Percentiles rank a stretch among this genome's conserved stretches.
phyloP scores from a whole-genome alignment of 257 asterid genomes.

The Penstemon eatonii region DNA sequence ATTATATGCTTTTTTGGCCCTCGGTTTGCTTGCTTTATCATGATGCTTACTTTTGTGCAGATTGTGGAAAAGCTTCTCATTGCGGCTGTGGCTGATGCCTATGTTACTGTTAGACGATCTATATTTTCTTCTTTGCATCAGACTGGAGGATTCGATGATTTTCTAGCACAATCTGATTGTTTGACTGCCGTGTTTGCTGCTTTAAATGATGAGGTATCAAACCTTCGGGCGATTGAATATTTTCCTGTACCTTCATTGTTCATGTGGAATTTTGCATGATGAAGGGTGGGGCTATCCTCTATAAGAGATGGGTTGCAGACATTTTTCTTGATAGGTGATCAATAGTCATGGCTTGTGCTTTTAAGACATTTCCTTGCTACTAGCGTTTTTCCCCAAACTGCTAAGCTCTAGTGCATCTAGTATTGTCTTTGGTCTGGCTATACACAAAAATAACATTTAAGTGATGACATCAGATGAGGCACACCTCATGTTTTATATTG shows the following conservation, averaged over 20 bases:
- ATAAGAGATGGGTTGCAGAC: slow-evolving; percentile 9
- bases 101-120: slow-evolving; percentile 84
- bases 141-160: slow-evolving; percentile 84
- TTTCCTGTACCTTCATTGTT: slow-evolving; percentile 18
- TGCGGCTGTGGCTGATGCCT: slow-evolving; percentile 97
- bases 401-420: neutral
- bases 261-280: slow-evolving; percentile 20
- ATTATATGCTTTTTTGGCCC: neutral
- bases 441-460: slow-evolving; percentile 7
- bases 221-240: slow-evolving; percentile 19
- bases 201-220: slow-evolving; percentile 90
- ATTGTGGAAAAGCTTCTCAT: slow-evolving; percentile 87
- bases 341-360: slow-evolving; percentile 9
- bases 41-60: slow-evolving; percentile 44
- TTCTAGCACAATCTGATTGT: slow-evolving; percentile 96
- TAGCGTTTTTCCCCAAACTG: neutral
- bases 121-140: slow-evolving; percentile 78
- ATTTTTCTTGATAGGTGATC: slow-evolving; percentile 19
- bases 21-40: slow-evolving; percentile 5
- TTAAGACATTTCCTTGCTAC: slow-evolving; percentile 16
- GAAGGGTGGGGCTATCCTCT: slow-evolving; percentile 19
- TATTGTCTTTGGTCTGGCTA: slow-evolving; percentile 7
- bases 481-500: slow-evolving; percentile 8
- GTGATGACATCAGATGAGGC: slow-evolving; percentile 8
- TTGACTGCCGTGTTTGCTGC: slow-evolving; percentile 96